These are phyloP conservation scores for Gryganskiella cystojenkinii DNA, from an alignment of 192 early-diverging fungal species.

Conservation along the genomic window DNA sequence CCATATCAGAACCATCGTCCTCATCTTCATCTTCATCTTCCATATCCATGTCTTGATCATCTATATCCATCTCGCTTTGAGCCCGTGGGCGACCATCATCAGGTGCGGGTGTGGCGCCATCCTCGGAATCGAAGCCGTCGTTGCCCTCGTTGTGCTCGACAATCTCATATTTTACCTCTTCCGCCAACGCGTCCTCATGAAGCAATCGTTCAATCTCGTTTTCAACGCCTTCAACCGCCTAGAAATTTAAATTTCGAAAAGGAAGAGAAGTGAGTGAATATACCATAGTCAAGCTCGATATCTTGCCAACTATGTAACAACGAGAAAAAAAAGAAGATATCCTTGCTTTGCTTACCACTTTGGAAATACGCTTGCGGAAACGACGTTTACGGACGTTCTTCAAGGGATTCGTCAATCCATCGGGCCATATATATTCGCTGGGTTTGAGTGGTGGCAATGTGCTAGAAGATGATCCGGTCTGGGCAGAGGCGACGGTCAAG, in stretches of 20 bases:
- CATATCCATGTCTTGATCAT: conserved; percentile 53
- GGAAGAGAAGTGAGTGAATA: background rate
- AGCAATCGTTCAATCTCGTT: conserved; percentile 84
- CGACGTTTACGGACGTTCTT: conserved; percentile 79
- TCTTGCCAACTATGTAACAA: too few relatives aligned
- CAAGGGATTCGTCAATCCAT: conserved; percentile 84
- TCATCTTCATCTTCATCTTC: conserved; percentile 59
- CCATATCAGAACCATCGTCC: background rate
- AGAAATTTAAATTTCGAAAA: background rate
- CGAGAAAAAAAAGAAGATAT: background rate
- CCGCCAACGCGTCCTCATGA: conserved; percentile 75
- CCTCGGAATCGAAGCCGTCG: conserved; percentile 28
- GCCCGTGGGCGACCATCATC: conserved; percentile 21
- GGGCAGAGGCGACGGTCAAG: conserved; percentile 5
- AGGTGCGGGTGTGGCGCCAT: conserved; percentile 48
- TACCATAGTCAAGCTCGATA: too few relatives aligned
- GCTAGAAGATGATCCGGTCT: background rate
- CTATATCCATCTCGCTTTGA: conserved; percentile 56
- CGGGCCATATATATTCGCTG: conserved; percentile 77
- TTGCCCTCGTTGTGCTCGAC: conserved; percentile 17
- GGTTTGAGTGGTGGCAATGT: conserved; percentile 38
- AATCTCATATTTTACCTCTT: conserved; percentile 70
- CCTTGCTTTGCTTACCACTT: conserved; percentile 67
- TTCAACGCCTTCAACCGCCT: conserved; percentile 88
- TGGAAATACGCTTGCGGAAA: conserved; percentile 84